Conservation (phyloP, 192 early-diverging fungal species). For the Coemansia javaensis region DNA sequence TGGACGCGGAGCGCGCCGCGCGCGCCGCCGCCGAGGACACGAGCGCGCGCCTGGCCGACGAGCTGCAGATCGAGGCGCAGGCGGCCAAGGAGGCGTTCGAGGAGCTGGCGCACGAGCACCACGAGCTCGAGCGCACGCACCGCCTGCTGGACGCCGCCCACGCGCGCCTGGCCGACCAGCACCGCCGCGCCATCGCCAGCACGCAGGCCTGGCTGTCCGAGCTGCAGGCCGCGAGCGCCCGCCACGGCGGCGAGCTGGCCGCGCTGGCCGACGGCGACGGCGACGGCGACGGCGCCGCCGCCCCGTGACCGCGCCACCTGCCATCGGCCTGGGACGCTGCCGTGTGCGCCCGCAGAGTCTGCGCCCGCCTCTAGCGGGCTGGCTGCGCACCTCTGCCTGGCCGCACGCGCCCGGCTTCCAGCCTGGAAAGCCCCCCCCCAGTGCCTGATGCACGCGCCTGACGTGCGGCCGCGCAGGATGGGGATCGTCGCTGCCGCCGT, state of each 20-base stretch:
- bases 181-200: constrained; percentile 36
- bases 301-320: constrained; percentile 2
- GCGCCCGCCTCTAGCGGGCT: too few relatives aligned
- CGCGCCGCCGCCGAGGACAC: too few relatives aligned
- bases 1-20: too few relatives aligned
- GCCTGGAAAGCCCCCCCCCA: too few relatives aligned
- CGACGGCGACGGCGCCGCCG: too few relatives aligned
- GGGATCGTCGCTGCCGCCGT: background rate
- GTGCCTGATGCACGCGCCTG: background rate
- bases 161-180: constrained; percentile 18
- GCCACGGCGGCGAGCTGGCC: constrained; percentile 23
- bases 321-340: too few relatives aligned
- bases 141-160: constrained; percentile 13
- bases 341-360: too few relatives aligned
- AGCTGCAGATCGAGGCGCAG: constrained; percentile 44
- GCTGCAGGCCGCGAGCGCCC: constrained; percentile 28
- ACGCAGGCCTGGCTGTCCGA: constrained; percentile 48
- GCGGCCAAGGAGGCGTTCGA: constrained; percentile 37
- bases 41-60: constrained; percentile 25
- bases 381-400: too few relatives aligned
- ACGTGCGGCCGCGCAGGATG: background rate
- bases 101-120: constrained; percentile 43
- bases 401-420: too few relatives aligned
- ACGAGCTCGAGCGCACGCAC: constrained; percentile 23
- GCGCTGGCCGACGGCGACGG: constrained; percentile 3